These are phyloP conservation scores for Diaporthe batatas DNA, from an alignment of 2,329 filamentous ascomycete species.

Conservation along the genomic window DNA sequence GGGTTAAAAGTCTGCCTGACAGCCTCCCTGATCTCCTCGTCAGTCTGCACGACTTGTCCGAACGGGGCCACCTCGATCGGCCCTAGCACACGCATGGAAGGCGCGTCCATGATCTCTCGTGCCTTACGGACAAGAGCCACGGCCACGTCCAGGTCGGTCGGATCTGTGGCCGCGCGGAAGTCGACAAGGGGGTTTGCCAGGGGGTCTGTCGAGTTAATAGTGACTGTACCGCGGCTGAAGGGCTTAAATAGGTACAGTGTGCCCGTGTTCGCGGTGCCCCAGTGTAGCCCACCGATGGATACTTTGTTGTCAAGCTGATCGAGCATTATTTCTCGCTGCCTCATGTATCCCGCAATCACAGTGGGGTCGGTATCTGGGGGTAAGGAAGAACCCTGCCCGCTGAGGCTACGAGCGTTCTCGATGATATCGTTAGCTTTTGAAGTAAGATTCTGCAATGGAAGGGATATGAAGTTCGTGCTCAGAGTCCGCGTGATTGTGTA, in stretches of 20 bases:
- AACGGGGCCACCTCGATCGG: conserved; percentile 1
- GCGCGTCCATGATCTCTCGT: conserved; percentile 8
- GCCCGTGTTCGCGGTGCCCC: conserved; percentile 48
- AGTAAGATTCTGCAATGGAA: background rate
- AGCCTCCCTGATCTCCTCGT: conserved; percentile 7
- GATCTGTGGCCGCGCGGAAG: conserved; percentile 55
- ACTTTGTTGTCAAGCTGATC: background rate
- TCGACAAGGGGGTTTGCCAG: conserved; percentile 53
- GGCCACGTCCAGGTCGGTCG: conserved; percentile 53
- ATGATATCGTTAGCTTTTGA: background rate
- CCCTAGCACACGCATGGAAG: conserved; percentile 13
- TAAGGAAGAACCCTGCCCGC: background rate
- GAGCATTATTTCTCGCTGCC: conserved; percentile 7
- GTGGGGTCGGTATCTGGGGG: background rate
- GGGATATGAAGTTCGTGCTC: conserved; percentile 16
- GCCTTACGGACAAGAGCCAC: conserved; percentile 50
- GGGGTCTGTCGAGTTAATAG: conserved; percentile 53
- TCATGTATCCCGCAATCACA: background rate
- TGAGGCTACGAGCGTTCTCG: background rate
- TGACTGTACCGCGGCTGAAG: conserved; percentile 56
- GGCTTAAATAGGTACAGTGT: conserved; percentile 55
- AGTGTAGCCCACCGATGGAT: conserved; percentile 45
- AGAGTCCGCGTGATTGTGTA: conserved; percentile 16
- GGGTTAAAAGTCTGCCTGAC: conserved; percentile 5
- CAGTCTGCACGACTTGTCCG: background rate